Evolutionary conservation across 2,329 filamentous ascomycete genomes (phyloP).

Genomic region (Aspergillus sp.): DNA sequence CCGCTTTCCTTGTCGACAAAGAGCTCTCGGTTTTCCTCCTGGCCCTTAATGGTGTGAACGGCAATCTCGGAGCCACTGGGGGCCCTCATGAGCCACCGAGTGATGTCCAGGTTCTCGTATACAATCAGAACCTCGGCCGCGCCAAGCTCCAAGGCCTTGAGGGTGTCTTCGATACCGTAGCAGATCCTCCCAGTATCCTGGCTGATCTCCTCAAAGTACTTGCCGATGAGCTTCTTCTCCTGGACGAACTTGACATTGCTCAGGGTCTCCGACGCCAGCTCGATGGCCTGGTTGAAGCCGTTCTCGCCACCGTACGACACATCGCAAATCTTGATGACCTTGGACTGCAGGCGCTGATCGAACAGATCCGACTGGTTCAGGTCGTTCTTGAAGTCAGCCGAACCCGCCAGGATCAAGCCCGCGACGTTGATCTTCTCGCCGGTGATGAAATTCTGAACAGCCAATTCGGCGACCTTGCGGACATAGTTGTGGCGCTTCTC

Average conservation of each 20-base stretch:
- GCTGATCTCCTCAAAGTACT: conserved; percentile 98
- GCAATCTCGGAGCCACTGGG: conserved; percentile 62
- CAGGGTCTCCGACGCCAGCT: conserved; percentile 86
- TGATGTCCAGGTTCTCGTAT: conserved; percentile 94
- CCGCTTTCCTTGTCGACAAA: conserved; percentile 96
- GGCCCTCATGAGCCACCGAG: conserved; percentile 79
- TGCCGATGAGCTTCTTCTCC: conserved; percentile 99
- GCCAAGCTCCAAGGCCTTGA: conserved; percentile 92
- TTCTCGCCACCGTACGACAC: conserved; percentile 99
- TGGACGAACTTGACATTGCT: conserved; percentile 99
- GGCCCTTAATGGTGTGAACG: conserved; percentile 78
- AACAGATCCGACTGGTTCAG: conserved; percentile 97
- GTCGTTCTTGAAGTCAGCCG: conserved; percentile 99
- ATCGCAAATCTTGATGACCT: conserved; percentile 99
- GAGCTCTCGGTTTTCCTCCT: conserved; percentile 68
- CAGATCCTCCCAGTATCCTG: conserved; percentile 95
- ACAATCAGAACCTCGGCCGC: conserved; percentile 92
- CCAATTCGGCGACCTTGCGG: conserved; percentile 93
- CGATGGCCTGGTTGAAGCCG: conserved; percentile 99
- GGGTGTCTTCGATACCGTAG: conserved; percentile 94
- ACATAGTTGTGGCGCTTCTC: conserved; percentile 99
- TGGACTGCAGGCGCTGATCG: conserved; percentile 77
- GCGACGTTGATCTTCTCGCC: conserved; percentile 97
- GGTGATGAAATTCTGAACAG: conserved; percentile 98
- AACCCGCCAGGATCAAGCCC: conserved; percentile 89